Evolutionary conservation across 73 alveolate genomes (phyloP).

Genomic region (Halteria grandinella): DNA sequence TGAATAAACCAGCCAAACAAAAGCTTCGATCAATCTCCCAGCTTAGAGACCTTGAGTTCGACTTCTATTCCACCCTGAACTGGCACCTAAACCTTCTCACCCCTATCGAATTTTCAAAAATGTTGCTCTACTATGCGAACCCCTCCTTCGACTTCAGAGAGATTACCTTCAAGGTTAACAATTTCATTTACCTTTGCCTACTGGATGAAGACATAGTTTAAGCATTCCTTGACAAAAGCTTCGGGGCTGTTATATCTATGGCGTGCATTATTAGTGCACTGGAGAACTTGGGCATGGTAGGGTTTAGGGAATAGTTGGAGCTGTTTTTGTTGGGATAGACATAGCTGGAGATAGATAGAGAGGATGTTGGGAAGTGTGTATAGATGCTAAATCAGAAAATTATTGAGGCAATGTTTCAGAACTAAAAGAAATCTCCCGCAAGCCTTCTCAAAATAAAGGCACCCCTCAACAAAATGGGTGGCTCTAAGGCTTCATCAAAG

Average conservation of each 20-base stretch:
- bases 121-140: not conserved
- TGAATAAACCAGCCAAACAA: too few species aligned
- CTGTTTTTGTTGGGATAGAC: too few species aligned
- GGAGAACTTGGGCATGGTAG: not conserved
- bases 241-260: not conserved
- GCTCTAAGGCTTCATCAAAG: too few species aligned
- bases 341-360: too few species aligned
- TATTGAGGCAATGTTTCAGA: too few species aligned
- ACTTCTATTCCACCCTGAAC: not conserved
- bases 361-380: too few species aligned
- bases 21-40: too few species aligned
- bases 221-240: not conserved
- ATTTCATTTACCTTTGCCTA: not conserved
- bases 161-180: not conserved
- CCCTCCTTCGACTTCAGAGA: not conserved
- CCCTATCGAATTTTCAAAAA: not conserved
- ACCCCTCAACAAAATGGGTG: too few species aligned
- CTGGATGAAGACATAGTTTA: not conserved
- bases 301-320: not conserved
- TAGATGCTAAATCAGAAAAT: too few species aligned
- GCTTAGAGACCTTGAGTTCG: not conserved
- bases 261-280: not conserved
- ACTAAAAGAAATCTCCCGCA: too few species aligned
- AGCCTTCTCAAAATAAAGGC: too few species aligned
- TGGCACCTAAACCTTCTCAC: conserved; percentile 3